phyloP scores from a whole-genome alignment of 1,139 yeast species.

The Ogataea hybrid region DNA sequence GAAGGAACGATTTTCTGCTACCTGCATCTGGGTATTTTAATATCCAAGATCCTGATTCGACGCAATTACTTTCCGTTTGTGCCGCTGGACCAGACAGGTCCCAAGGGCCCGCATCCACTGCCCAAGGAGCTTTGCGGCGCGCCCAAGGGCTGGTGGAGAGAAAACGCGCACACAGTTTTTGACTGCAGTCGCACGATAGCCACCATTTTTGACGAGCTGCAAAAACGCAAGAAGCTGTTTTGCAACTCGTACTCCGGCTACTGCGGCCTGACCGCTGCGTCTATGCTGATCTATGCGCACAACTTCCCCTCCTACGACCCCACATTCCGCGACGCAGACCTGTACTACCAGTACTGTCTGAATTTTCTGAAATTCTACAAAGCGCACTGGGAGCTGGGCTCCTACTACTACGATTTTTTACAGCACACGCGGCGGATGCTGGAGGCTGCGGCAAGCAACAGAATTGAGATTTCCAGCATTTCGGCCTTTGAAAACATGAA shows the following conservation, averaged over 20 bases:
- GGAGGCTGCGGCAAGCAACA: slow-evolving; percentile 15
- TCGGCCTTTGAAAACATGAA: slow-evolving; percentile 19
- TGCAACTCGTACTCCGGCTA: slow-evolving; percentile 20
- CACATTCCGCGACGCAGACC: slow-evolving; percentile 8
- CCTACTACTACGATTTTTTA: slow-evolving; percentile 13
- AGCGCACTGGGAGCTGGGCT: slow-evolving; percentile 16
- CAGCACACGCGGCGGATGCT: slow-evolving; percentile 13
- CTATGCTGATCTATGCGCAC: slow-evolving; percentile 12
- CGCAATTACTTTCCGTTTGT: slow-evolving; percentile 22
- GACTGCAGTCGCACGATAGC: slow-evolving; percentile 12
- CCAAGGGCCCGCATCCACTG: slow-evolving; percentile 15
- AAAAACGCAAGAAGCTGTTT: slow-evolving; percentile 6
- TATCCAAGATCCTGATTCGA: slow-evolving; percentile 14
- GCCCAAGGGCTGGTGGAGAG: slow-evolving; percentile 18
- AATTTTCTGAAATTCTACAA: slow-evolving; percentile 13
- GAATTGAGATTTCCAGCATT: slow-evolving; percentile 10
- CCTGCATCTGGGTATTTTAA: slow-evolving; percentile 14
- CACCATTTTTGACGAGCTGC: slow-evolving; percentile 10
- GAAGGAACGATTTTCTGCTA: slow-evolving; percentile 18
- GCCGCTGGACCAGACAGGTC: slow-evolving; percentile 15
- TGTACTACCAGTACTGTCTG: slow-evolving; percentile 12
- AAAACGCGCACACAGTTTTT: slow-evolving; percentile 15
- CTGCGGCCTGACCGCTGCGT: slow-evolving; percentile 17
- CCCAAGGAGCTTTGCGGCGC: slow-evolving; percentile 10
- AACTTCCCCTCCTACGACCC: slow-evolving; percentile 18